Base-by-base conservation (phyloP, 2,329 filamentous ascomycete genomes). In the Trichoderma citrinoviride region DNA sequence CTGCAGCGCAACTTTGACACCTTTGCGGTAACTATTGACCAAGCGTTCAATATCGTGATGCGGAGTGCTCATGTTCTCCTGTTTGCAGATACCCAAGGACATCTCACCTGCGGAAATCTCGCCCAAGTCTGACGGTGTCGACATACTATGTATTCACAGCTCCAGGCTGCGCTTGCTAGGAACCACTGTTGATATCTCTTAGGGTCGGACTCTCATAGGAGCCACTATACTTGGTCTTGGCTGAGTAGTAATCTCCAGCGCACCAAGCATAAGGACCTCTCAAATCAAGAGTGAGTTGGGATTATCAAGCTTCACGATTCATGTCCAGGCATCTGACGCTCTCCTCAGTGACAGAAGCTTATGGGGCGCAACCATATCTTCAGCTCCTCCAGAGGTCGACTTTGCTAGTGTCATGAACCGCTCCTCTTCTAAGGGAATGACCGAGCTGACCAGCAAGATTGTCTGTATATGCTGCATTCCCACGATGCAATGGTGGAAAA, bases 121-220 rank as follows among this genome's bases (percentile, higher is more conserved):
- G 15, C 68, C 71, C 27, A 73, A 71, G 12, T 47, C 67, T 12
- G 64, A 75, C 5, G 72, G 75, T 1, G 70, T 80, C 7, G 71
- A 74, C 27, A 69, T 80, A 10, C 66, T 73, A 50, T 80, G 77
- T 79, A 73, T 64, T 70, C 46, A 33, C 29, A 1, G 19, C 27
- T 33, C 12, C n/a, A 7, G 27, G 14, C 3, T 17, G 8, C 58
- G 49, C 5, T 17, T 15, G 12, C 6, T 8, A 8, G 14, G 15
- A 14, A 54, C 12, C 53, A 66, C 70, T 12, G 60, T n/a, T 7
- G 15, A 44, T 40, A 40, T 23, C 14, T 21, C 1, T 23, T n/a
- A 91, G 89, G 89, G 89, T 83, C 83, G 66, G 88, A 90, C 73
- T 81, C 81, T 1, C 93, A 96, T 74, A 73, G 80, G 50, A 93